These are phyloP conservation scores for Talaromyces proteolyticus DNA, from an alignment of 495 filamentous ascomycete species.

Conservation along the genomic window DNA sequence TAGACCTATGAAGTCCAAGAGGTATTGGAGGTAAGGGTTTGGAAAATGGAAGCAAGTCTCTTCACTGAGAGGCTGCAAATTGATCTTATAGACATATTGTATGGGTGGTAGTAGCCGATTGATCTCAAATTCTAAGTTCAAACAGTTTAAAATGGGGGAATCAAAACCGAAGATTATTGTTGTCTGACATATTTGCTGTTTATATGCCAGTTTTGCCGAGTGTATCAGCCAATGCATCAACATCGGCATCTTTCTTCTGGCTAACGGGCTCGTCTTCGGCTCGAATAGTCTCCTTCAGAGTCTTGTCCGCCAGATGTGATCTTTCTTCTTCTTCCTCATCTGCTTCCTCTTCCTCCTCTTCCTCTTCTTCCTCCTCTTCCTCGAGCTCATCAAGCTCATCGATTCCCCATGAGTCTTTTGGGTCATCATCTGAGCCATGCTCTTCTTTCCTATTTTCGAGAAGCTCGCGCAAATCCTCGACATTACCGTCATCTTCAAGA, in stretches of 20 bases:
- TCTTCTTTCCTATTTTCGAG: slow-evolving; percentile 54
- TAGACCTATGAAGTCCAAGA: neutral
- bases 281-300: slow-evolving; percentile 63
- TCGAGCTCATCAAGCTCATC: slow-evolving; percentile 82
- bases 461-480: slow-evolving; percentile 43
- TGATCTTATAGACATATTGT: too few relatives aligned
- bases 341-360: slow-evolving; percentile 66
- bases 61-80: too few relatives aligned
- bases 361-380: slow-evolving; percentile 63
- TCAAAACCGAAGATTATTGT: neutral
- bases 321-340: slow-evolving; percentile 56
- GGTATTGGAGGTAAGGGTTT: neutral
- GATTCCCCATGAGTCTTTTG: slow-evolving; percentile 68
- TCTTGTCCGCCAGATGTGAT: slow-evolving; percentile 44
- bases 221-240: slow-evolving; percentile 73
- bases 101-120: too few relatives aligned
- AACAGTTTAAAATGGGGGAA: neutral
- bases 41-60: too few relatives aligned
- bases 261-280: slow-evolving; percentile 69
- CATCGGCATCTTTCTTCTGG: slow-evolving; percentile 67
- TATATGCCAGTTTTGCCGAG: slow-evolving; percentile 58
- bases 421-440: slow-evolving; percentile 39
- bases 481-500: slow-evolving; percentile 69
- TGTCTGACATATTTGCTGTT: slow-evolving; percentile 53
- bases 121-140: too few relatives aligned